Evolutionary conservation across 306 rosid species (phyloP), one percentile per base, ranked within the genome.

Genomic region (Acacia crassicarpa): DNA sequence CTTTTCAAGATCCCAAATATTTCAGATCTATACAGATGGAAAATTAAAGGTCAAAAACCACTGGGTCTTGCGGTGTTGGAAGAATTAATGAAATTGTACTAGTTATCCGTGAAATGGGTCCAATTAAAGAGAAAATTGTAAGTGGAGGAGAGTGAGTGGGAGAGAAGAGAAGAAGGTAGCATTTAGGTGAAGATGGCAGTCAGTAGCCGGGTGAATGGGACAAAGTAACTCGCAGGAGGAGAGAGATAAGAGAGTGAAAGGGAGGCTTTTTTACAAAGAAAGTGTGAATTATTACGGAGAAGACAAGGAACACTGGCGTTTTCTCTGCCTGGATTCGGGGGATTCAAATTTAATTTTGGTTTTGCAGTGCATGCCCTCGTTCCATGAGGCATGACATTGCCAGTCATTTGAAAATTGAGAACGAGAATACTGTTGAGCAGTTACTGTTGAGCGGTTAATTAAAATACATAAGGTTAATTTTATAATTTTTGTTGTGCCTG

Each of bases 151-250:
- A 32, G 66, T 25, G 82, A 41, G 66, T 10, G 66, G 16, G 33
- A 15, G 84, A 71, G 33, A 35, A 54, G 61, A 73, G 32, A 66
- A 66, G 80, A 38, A 75, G 32, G 79, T 71, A 58, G 62, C 49
- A 70, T 76, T 82, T 59, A 82, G 74, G 82, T 70, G 82, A 84
- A 71, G 78, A 63, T 68, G 79, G 66, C 75, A 75, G 87, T 72
- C 78, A 78, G 87, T 76, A 48, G 86, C 85, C 80, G 82, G 14
- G 77, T 67, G 82, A 85, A 85, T 49, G 88, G 67, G 89, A 87
- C 80, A 76, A 85, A 62, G 85, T 69, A 89, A 77, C 86, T 82
- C 68, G 78, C 79, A 83, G 86, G 56, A 68, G 16, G 17, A 48
- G 53, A 48, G 75, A 83, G 70, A 68, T 66, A 76, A 66, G 9